These are phyloP conservation scores for Eucalyptus curtisii DNA, from an alignment of 345 rosid species.

Conservation along the genomic window DNA sequence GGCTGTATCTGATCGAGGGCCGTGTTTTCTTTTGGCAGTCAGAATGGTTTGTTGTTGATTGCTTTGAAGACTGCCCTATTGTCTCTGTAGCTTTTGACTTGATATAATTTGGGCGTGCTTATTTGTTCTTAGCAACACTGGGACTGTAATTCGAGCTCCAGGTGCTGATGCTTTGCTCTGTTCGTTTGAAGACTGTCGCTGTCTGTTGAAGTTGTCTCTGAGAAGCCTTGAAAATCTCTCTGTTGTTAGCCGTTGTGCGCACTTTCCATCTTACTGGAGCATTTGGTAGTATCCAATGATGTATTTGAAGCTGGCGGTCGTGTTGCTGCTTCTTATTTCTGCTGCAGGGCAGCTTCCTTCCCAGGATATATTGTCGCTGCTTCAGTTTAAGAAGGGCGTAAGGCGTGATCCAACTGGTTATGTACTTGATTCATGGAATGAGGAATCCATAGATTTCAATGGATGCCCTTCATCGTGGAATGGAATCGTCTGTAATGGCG, in stretches of 20 bases:
- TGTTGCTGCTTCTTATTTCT: constrained; percentile 30
- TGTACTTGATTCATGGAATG: constrained; percentile 90
- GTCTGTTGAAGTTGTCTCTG: neutral
- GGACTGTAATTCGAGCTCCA: neutral
- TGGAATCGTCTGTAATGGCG: constrained; percentile 87
- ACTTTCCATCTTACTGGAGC: neutral
- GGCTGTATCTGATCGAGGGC: neutral
- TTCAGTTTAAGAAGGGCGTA: constrained; percentile 89
- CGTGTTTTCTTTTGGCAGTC: neutral
- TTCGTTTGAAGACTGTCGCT: neutral
- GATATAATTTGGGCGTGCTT: neutral
- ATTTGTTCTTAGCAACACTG: neutral
- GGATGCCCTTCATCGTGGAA: constrained; percentile 99
- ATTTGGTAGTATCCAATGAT: constrained; percentile 15
- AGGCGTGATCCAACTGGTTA: constrained; percentile 96
- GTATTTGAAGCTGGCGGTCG: constrained; percentile 28
- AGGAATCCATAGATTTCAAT: constrained; percentile 86
- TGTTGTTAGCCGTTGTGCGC: neutral
- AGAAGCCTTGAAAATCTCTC: neutral
- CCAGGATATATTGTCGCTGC: constrained; percentile 89
- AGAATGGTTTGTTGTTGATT: neutral
- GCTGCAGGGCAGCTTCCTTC: constrained; percentile 92
- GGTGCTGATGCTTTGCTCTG: neutral
- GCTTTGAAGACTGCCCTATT: neutral
- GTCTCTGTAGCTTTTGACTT: neutral